Base-by-base conservation (phyloP, 345 rosid genomes). In the Gynandropsis gynandra region DNA sequence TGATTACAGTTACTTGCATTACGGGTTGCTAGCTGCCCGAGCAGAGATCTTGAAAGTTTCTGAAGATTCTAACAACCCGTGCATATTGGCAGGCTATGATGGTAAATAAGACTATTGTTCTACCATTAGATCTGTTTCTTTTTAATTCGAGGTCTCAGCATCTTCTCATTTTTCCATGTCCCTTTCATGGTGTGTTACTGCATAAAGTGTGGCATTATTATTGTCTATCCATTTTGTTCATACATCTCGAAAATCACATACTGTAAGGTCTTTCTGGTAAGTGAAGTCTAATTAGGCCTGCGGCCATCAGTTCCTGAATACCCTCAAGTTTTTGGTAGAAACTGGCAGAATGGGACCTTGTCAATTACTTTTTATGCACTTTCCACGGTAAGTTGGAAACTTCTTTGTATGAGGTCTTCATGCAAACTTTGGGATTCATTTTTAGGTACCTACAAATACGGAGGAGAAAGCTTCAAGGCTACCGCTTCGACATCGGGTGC, bases 1-100 rank as follows among this genome's bases (percentile, higher is more conserved):
- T 61, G 57, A 66, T 40, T 54, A 53, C 80, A 90, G 98, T 71
- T 92, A 92, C 71, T 70, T 92, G 83, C 88, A 49, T 70, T 92
- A 85, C 71, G 98, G 98, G 42, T 72, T 92, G 71, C 62, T 92
- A 57, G 98, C 98, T 12, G 98, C 95, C 69, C 81, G 98, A 70
- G 98, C 87, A 7, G 95, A 87, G 68, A 85, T 92, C 59, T 62
- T 92, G 72, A 81, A 78, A 72, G 66, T 42, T 21, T 82, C 86
- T 39, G 85, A 70, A 50, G 92, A 62, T 37, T 63, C 85, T 62
- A 71, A 66, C 57, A 87, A 78, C 69, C 95, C 95, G 36, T 92
- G 98, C 72, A 73, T 85, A 64, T 67, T 78, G 72, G 70, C 65
- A 59, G 95, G 94, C 67, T 80, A 77, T 64, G 76, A 85, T 68